These are phyloP conservation scores for Cronartium quercuum DNA, from an alignment of 1,284 basidiomycete species.

Conservation along the genomic window DNA sequence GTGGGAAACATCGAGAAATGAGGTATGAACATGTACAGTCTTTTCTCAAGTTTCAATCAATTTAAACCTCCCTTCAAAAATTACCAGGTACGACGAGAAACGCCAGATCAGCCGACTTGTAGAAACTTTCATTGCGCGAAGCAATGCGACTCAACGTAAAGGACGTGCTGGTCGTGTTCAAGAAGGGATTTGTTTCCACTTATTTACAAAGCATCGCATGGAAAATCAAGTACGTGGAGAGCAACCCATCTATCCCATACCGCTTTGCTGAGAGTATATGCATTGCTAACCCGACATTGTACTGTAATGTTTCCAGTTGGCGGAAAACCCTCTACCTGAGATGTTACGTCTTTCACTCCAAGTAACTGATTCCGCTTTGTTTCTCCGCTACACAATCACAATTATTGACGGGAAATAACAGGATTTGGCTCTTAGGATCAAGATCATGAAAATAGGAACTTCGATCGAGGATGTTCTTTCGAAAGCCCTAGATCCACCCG, in stretches of 20 bases:
- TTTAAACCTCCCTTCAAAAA: constrained; percentile 22
- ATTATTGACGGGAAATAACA: constrained; percentile 51
- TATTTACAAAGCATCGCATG: constrained; percentile 83
- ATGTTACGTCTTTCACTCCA: constrained; percentile 82
- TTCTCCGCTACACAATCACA: too few relatives aligned
- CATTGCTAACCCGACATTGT: not conserved
- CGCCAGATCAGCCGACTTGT: constrained; percentile 86
- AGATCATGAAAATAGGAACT: constrained; percentile 87
- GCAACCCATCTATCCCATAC: not conserved
- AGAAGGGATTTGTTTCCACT: constrained; percentile 53
- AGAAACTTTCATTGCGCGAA: constrained; percentile 85
- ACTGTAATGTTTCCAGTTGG: constrained; percentile 57
- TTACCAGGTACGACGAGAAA: constrained; percentile 84
- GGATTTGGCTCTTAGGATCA: constrained; percentile 89
- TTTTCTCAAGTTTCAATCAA: not conserved
- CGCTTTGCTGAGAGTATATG: not conserved
- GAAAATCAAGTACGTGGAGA: constrained; percentile 53
- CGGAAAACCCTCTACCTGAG: constrained; percentile 87
- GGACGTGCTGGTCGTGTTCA: constrained; percentile 54
- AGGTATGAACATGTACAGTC: constrained; percentile 53
- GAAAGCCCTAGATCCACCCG: constrained; percentile 82
- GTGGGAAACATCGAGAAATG: constrained; percentile 84
- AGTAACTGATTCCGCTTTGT: too few relatives aligned
- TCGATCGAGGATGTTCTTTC: constrained; percentile 86
- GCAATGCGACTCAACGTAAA: constrained; percentile 86